Percentiles rank a stretch among this genome's conserved stretches.
Conservation (phyloP, 192 early-diverging fungal species). For the Entomortierella parvispora region DNA sequence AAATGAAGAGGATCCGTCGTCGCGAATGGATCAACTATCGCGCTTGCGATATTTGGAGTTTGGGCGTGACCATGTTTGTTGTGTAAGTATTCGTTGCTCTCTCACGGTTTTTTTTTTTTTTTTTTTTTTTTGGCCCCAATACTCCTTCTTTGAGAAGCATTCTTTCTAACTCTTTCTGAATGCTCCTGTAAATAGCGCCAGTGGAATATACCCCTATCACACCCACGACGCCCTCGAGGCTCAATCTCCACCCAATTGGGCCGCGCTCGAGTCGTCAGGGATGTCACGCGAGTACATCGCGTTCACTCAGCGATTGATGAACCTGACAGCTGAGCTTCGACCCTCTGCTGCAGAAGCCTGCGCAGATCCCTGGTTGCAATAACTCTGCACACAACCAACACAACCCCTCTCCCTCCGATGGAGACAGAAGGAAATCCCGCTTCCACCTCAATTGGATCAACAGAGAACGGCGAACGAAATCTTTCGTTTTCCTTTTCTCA, state of each 20-base stretch:
- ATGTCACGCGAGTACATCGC: constrained; percentile 52
- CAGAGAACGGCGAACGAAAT: too few relatives aligned
- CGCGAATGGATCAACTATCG: constrained; percentile 52
- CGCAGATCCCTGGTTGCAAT: constrained; percentile 39
- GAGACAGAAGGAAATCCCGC: too few relatives aligned
- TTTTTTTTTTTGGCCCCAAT: neutral
- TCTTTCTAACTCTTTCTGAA: neutral
- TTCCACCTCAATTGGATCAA: too few relatives aligned
- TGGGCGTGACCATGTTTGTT: constrained; percentile 53
- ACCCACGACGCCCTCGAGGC: constrained; percentile 46
- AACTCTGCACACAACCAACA: constrained; percentile 18
- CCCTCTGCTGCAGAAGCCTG: constrained; percentile 45
- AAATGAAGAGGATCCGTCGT: constrained; percentile 47
- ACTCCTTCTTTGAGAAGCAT: too few relatives aligned
- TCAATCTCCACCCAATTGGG: constrained; percentile 50
- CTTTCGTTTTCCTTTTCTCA: too few relatives aligned
- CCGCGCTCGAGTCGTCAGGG: constrained; percentile 38
- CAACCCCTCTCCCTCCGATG: neutral
- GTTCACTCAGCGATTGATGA: constrained; percentile 45
- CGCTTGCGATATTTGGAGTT: constrained; percentile 52
- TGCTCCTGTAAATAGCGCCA: constrained; percentile 20
- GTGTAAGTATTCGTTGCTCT: constrained; percentile 32
- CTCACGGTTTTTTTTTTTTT: neutral
- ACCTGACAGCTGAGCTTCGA: constrained; percentile 41
- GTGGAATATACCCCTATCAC: constrained; percentile 50